These are phyloP conservation scores for Ostreobium quekettii DNA, from an alignment of 139 green algal genomes.

Conservation along the genomic window DNA sequence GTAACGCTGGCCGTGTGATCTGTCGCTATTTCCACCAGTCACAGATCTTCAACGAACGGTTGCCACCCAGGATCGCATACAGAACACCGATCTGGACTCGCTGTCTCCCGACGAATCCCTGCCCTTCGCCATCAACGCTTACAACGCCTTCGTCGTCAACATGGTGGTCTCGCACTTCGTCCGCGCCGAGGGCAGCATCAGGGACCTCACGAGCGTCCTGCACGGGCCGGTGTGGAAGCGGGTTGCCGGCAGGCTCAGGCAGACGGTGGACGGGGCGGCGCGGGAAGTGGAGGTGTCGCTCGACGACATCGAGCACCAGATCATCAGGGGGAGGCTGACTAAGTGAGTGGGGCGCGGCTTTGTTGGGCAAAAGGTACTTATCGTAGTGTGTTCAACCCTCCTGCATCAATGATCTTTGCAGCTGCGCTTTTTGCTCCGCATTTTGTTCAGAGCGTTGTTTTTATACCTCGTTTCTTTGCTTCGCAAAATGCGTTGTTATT, in stretches of 20 bases:
- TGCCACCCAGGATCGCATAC: no score
- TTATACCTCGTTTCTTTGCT: neutral
- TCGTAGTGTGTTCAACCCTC: no score
- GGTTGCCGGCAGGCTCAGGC: neutral
- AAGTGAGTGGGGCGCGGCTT: neutral
- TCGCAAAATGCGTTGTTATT: no score
- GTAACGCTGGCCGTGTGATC: no score
- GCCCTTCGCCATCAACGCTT: conserved; percentile 7
- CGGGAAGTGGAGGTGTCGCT: neutral
- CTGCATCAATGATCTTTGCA: neutral
- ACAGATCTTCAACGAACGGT: no score
- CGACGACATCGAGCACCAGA: conserved; percentile 15
- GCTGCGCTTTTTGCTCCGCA: neutral
- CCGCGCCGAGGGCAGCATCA: neutral
- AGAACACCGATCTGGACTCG: neutral
- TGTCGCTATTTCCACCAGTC: no score
- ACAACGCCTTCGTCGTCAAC: conserved; percentile 14
- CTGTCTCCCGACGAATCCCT: neutral
- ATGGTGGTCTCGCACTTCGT: neutral
- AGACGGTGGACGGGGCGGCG: neutral
- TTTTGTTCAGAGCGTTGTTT: no score
- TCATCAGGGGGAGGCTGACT: conserved; percentile 3
- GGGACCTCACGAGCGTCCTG: neutral
- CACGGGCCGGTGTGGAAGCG: neutral
- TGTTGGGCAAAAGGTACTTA: neutral